A percentile compares a stretch with the other conserved stretches of the same genome.
Evolutionary conservation across 768 basidiomycete species (phyloP).

Genomic region (Kwoniella sp.): DNA sequence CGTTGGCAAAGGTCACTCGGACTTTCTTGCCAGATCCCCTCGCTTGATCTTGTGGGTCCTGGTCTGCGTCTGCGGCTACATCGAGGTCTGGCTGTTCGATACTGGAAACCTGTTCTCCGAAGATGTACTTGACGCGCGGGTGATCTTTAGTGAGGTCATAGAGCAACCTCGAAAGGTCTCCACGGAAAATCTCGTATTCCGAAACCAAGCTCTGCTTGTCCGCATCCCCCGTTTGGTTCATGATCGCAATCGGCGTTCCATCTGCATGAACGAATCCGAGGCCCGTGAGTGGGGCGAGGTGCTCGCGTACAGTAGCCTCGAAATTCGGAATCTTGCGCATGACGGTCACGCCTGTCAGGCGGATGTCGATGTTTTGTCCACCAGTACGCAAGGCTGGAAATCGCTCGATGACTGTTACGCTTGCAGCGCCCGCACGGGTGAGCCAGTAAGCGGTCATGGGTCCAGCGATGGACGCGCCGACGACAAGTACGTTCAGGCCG

Average conservation of each 20-base stretch:
- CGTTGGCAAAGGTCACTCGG: not conserved
- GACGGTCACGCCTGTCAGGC: constrained; percentile 17
- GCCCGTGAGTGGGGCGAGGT: constrained; percentile 34
- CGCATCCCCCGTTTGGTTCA: not conserved
- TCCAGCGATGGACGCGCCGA: constrained; percentile 48
- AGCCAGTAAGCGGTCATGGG: constrained; percentile 42
- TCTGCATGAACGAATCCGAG: constrained; percentile 28
- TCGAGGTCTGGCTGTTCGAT: not conserved
- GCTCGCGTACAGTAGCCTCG: constrained; percentile 12
- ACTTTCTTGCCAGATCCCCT: too few relatives aligned
- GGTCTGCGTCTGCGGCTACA: too few relatives aligned
- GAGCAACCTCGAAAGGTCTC: constrained; percentile 39
- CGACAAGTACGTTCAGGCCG: constrained; percentile 26
- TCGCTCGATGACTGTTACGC: constrained; percentile 44
- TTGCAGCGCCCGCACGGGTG: constrained; percentile 12
- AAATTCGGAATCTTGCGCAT: constrained; percentile 42
- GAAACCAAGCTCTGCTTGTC: not conserved
- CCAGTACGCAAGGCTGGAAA: constrained; percentile 18
- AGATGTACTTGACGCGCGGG: constrained; percentile 21
- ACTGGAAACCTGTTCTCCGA: constrained; percentile 21
- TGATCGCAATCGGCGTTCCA: not conserved
- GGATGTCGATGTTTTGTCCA: constrained; percentile 50
- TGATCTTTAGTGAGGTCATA: constrained; percentile 27
- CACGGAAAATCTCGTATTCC: constrained; percentile 43
- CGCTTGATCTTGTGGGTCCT: too few relatives aligned